Percentiles rank a stretch among this genome's conserved stretches.
Conservation (phyloP, 176 grass and related monocot genomes). For the Triticum dicoccoides region DNA sequence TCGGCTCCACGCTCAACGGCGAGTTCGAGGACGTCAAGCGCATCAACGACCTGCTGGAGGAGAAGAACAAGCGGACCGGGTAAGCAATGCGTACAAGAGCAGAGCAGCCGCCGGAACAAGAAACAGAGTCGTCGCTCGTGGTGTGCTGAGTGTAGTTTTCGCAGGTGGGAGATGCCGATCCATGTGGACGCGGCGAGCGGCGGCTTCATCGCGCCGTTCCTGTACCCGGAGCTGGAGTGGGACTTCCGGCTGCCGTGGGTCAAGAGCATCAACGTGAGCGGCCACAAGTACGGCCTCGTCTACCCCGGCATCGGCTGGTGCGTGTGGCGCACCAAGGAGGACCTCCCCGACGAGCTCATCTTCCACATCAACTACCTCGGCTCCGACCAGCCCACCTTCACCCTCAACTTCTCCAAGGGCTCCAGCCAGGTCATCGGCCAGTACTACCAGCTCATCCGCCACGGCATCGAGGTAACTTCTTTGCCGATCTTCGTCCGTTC, state of each 20-base stretch:
- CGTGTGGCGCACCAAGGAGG: slow-evolving; percentile 88
- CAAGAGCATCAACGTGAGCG: slow-evolving; percentile 99
- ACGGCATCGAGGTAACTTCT: slow-evolving; percentile 65
- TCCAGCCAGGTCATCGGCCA: slow-evolving; percentile 96
- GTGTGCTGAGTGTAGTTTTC: background rate
- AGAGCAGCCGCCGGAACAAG: background rate
- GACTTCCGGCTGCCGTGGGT: slow-evolving; percentile 84
- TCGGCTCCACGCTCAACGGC: slow-evolving; percentile 95
- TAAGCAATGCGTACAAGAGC: background rate
- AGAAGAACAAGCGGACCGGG: slow-evolving; percentile 76
- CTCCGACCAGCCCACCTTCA: slow-evolving; percentile 94
- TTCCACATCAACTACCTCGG: slow-evolving; percentile 99
- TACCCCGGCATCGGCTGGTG: slow-evolving; percentile 96
- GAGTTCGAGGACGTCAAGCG: slow-evolving; percentile 99
- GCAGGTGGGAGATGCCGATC: slow-evolving; percentile 74
- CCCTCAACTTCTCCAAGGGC: slow-evolving; percentile 97
- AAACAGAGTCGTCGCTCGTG: background rate
- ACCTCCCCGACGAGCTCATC: slow-evolving; percentile 92
- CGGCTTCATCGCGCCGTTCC: slow-evolving; percentile 98
- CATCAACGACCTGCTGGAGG: slow-evolving; percentile 67
- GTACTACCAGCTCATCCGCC: slow-evolving; percentile 98
- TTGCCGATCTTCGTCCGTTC: background rate
- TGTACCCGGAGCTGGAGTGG: slow-evolving; percentile 96
- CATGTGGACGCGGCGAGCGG: slow-evolving; percentile 97
- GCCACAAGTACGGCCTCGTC: slow-evolving; percentile 98